These are phyloP conservation scores for Fraxinus sp. DNA, from an alignment of 305 asterid species.

Conservation along the genomic window DNA sequence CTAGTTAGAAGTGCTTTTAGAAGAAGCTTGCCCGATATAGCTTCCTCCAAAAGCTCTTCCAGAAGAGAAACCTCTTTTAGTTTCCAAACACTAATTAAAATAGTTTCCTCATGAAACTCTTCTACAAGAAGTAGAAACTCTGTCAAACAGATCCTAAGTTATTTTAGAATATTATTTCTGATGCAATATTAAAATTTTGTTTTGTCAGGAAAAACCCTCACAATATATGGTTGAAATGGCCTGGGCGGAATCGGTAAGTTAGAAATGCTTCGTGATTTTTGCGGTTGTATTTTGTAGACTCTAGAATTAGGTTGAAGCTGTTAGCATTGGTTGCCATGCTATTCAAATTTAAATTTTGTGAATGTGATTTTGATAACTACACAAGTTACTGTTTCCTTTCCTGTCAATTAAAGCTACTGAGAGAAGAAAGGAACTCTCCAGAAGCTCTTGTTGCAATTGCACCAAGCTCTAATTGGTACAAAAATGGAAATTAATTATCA, in stretches of 20 bases:
- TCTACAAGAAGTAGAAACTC: background rate
- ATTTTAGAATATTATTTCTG: background rate
- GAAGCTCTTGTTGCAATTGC: background rate
- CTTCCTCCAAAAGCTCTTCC: background rate
- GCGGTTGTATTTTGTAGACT: conserved; percentile 6
- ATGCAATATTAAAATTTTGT: conserved; percentile 14
- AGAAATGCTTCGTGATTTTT: conserved; percentile 19
- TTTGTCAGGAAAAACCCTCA: conserved; percentile 79
- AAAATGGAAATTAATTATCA: background rate
- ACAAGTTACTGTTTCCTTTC: conserved; percentile 1
- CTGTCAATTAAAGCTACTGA: conserved; percentile 7
- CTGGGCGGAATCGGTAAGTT: conserved; percentile 70
- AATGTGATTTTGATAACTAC: conserved; percentile 1
- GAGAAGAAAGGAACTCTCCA: background rate
- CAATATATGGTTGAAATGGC: conserved; percentile 87
- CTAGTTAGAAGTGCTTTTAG: background rate
- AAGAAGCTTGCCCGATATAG: background rate
- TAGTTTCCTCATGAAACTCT: background rate
- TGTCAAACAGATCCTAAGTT: background rate
- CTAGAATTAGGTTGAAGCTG: background rate
- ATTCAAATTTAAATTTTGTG: background rate
- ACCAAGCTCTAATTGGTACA: background rate
- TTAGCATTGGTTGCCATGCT: conserved; percentile 5
- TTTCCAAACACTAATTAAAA: background rate
- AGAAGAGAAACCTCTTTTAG: background rate